Evolutionary conservation across 1,284 basidiomycete species (phyloP).

Genomic region (Apiotrichum laibachii): DNA sequence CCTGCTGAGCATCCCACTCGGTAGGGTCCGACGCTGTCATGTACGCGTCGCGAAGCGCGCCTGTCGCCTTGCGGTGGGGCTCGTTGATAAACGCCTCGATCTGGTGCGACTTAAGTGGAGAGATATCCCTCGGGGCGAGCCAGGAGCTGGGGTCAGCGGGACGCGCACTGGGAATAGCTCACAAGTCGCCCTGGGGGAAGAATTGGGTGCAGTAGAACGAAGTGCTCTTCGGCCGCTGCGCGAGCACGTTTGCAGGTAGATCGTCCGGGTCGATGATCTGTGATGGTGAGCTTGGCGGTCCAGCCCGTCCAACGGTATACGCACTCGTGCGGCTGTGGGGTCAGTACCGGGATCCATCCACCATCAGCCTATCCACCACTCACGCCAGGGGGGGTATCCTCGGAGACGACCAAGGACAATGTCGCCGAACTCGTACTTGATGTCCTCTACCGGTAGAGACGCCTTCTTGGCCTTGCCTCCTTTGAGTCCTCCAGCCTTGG

Average conservation of each 20-base stretch:
- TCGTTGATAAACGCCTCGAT: slow-evolving; percentile 79
- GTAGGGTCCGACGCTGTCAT: slow-evolving; percentile 75
- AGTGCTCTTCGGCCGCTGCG: slow-evolving; percentile 35
- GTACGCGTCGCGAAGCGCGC: slow-evolving; percentile 76
- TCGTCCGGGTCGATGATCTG: slow-evolving; percentile 43
- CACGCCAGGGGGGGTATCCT: slow-evolving; percentile 84
- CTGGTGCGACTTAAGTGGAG: slow-evolving; percentile 70
- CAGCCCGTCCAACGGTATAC: background rate
- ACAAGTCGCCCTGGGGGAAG: slow-evolving; percentile 75
- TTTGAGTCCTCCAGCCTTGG: slow-evolving; percentile 15
- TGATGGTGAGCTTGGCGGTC: slow-evolving; percentile 7
- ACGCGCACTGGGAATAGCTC: slow-evolving; percentile 50
- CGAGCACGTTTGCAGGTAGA: slow-evolving; percentile 36
- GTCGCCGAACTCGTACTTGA: slow-evolving; percentile 63
- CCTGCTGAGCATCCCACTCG: slow-evolving; percentile 59
- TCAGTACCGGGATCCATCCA: slow-evolving; percentile 4
- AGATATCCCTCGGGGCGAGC: slow-evolving; percentile 78
- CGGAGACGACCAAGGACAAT: slow-evolving; percentile 88
- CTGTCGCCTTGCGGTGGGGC: slow-evolving; percentile 65
- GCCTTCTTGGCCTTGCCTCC: slow-evolving; percentile 18
- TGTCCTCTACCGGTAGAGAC: slow-evolving; percentile 12
- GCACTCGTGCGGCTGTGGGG: slow-evolving; percentile 23
- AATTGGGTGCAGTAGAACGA: slow-evolving; percentile 41
- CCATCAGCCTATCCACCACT: slow-evolving; percentile 24
- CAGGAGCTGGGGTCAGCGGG: slow-evolving; percentile 64